Percentiles rank a stretch among this genome's conserved stretches.
These are phyloP conservation scores for Claviceps sp. DNA, from an alignment of 2,329 filamentous ascomycete species.

Conservation along the genomic window DNA sequence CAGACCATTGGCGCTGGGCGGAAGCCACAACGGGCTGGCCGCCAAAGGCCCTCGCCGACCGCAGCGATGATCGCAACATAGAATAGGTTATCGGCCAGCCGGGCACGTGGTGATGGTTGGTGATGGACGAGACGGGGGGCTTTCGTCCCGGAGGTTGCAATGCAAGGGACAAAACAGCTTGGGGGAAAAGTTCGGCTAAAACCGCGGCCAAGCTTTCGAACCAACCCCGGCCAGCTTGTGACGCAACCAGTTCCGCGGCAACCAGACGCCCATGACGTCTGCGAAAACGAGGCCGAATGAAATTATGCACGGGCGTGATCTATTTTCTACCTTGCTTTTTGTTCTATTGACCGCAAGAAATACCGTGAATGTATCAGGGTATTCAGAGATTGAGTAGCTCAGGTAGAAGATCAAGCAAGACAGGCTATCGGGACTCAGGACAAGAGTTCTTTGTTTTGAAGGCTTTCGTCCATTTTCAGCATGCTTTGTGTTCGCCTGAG, in stretches of 20 bases:
- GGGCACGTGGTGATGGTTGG: slow-evolving; percentile 19
- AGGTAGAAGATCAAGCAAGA: too few species aligned
- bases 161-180: slow-evolving; percentile 27
- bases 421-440: neutral
- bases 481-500: neutral
- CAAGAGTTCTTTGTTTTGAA: neutral
- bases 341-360: neutral
- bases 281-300: neutral
- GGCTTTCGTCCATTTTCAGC: neutral
- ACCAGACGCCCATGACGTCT: neutral
- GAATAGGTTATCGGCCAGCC: slow-evolving; percentile 35
- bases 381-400: neutral
- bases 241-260: slow-evolving; percentile 12
- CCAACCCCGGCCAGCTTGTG: slow-evolving; percentile 15
- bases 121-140: slow-evolving; percentile 7
- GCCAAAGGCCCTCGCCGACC: slow-evolving; percentile 47
- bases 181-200: slow-evolving; percentile 31
- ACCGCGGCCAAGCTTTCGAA: neutral
- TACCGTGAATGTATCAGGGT: neutral
- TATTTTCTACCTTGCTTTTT: neutral
- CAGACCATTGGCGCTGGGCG: slow-evolving; percentile 46
- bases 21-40: slow-evolving; percentile 38
- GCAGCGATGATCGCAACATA: slow-evolving; percentile 59
- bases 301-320: too few species aligned
- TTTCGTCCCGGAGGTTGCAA: slow-evolving; percentile 12